Conservation (phyloP, 306 rosid genomes). For the Styphnolobium japonicum region DNA sequence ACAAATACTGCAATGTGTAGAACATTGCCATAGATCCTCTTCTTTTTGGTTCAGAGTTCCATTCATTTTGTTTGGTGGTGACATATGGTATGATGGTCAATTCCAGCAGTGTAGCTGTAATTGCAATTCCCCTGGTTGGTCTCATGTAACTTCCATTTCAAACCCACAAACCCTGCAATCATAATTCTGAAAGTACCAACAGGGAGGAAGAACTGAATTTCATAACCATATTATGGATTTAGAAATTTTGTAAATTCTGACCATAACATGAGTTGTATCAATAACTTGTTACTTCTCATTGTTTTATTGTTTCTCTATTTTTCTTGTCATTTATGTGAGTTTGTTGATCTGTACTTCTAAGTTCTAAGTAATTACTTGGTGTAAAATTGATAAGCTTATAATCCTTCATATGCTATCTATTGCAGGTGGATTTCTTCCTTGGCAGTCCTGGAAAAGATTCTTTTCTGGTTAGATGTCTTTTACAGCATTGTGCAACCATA, state of each 20-base stretch:
- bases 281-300: background rate
- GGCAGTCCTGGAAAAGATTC: conserved; percentile 97
- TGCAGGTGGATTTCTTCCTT: conserved; percentile 91
- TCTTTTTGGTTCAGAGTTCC: background rate
- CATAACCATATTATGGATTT: background rate
- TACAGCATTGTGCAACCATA: background rate
- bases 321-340: background rate
- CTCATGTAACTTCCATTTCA: background rate
- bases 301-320: background rate
- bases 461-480: conserved; percentile 57
- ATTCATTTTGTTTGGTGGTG: background rate
- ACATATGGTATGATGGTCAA: background rate
- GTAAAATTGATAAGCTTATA: background rate
- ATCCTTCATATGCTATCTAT: conserved; percentile 1
- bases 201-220: background rate
- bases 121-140: background rate
- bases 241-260: background rate
- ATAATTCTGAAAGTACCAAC: background rate
- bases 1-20: no score
- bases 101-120: background rate
- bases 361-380: background rate
- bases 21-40: no score
- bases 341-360: background rate
- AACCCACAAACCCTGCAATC: background rate
- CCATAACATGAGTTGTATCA: background rate